These are phyloP conservation scores for Arabidopsis thaliana DNA, from an alignment of 345 rosid genomes.

Conservation along the genomic window DNA sequence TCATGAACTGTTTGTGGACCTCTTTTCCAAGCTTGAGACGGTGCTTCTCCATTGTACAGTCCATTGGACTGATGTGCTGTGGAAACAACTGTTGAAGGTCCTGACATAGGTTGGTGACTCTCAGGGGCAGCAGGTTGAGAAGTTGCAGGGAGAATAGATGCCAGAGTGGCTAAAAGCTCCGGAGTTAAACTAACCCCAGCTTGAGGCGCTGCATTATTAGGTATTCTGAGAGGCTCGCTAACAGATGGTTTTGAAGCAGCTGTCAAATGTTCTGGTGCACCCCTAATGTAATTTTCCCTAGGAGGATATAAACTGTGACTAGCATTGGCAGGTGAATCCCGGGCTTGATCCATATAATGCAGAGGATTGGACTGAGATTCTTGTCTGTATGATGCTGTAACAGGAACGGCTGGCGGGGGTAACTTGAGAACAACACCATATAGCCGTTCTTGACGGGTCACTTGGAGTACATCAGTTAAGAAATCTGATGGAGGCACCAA, in stretches of 20 bases:
- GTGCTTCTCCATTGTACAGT: conserved; percentile 47
- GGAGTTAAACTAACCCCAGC: conserved; percentile 79
- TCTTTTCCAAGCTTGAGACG: conserved; percentile 61
- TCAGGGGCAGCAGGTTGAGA: conserved; percentile 58
- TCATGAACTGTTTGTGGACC: conserved; percentile 54
- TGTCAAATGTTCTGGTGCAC: conserved; percentile 58
- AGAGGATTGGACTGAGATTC: conserved; percentile 53
- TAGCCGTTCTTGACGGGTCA: conserved; percentile 82
- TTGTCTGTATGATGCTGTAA: conserved; percentile 48
- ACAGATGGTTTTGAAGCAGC: conserved; percentile 50
- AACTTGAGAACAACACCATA: conserved; percentile 95
- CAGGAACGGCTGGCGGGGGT: conserved; percentile 61
- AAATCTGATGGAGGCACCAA: conserved; percentile 98
- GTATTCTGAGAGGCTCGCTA: conserved; percentile 48
- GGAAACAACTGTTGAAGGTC: conserved; percentile 52
- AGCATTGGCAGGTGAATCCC: conserved; percentile 48
- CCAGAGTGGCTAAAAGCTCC: conserved; percentile 80
- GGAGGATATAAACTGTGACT: conserved; percentile 52
- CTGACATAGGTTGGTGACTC: conserved; percentile 54
- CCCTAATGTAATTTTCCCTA: conserved; percentile 58
- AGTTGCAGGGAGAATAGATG: conserved; percentile 68
- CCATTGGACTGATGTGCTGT: conserved; percentile 43
- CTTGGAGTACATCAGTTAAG: conserved; percentile 76
- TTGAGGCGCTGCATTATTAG: conserved; percentile 27
- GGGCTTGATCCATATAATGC: conserved; percentile 52